Percentiles rank a stretch among this genome's conserved stretches.
Evolutionary conservation across 2,329 filamentous ascomycete genomes (phyloP).

Genomic region (Talaromyces piceae): DNA sequence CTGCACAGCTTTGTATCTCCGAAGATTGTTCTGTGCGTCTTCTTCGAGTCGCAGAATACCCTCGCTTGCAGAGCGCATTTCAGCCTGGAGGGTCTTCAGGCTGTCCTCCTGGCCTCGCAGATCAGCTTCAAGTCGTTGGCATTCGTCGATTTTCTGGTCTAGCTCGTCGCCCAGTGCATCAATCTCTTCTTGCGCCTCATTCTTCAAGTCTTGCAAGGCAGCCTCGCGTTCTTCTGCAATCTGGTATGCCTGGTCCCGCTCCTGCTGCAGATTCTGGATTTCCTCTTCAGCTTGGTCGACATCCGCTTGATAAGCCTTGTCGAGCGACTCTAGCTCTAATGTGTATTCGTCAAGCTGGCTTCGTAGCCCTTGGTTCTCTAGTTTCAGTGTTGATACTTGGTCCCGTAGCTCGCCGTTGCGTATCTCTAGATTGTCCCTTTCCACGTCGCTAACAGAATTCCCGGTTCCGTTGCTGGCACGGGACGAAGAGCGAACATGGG

Average conservation of each 20-base stretch:
- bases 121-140: slow-evolving; percentile 62
- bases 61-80: slow-evolving; percentile 88
- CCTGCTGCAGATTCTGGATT: slow-evolving; percentile 66
- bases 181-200: slow-evolving; percentile 54
- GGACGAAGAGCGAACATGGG: slow-evolving; percentile 66
- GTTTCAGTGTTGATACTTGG: slow-evolving; percentile 73
- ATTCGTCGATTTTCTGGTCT: slow-evolving; percentile 64
- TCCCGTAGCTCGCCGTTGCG: slow-evolving; percentile 78
- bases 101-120: slow-evolving; percentile 74
- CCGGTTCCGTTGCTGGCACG: slow-evolving; percentile 62
- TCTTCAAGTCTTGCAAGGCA: slow-evolving; percentile 43
- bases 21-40: slow-evolving; percentile 70
- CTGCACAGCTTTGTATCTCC: slow-evolving; percentile 74
- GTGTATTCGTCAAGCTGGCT: slow-evolving; percentile 72
- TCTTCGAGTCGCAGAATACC: slow-evolving; percentile 81
- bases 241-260: slow-evolving; percentile 77
- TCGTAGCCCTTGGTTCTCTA: slow-evolving; percentile 84
- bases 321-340: slow-evolving; percentile 68
- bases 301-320: slow-evolving; percentile 70
- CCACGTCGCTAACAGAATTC: slow-evolving; percentile 63
- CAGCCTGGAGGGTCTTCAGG: slow-evolving; percentile 81
- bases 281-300: slow-evolving; percentile 73
- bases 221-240: slow-evolving; percentile 60
- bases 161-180: slow-evolving; percentile 55
- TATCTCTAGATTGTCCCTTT: slow-evolving; percentile 79